Conservation (phyloP, 202 grass and related monocot genomes). For the Carex arenaria region DNA sequence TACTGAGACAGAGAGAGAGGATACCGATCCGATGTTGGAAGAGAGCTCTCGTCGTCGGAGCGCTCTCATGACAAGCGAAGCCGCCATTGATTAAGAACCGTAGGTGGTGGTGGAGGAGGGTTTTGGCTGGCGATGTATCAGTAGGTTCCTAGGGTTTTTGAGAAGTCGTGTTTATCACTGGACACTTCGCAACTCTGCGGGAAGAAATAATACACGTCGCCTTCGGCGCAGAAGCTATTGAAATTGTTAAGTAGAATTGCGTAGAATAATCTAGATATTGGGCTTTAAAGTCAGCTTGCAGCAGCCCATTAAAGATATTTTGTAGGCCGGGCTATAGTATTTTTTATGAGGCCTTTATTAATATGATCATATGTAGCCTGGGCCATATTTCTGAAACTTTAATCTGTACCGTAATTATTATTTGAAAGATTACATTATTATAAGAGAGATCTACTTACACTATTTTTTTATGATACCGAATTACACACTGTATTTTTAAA, state of each 20-base stretch:
- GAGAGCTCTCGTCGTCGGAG: slow-evolving; percentile 44
- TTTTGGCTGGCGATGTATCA: slow-evolving; percentile 10
- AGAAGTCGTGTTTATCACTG: not conserved
- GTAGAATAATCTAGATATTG: slow-evolving; percentile 17
- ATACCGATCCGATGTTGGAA: slow-evolving; percentile 43
- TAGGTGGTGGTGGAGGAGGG: not conserved
- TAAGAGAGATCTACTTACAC: too few species aligned
- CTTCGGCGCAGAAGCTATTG: not conserved
- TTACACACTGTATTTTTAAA: too few species aligned
- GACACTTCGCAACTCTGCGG: not conserved
- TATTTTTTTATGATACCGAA: too few species aligned
- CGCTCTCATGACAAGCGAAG: slow-evolving; percentile 48
- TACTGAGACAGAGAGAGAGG: not conserved
- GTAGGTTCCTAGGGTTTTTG: slow-evolving; percentile 28
- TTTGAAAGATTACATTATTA: not conserved
- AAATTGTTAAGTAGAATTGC: not conserved
- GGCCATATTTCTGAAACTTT: not conserved
- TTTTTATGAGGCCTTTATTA: not conserved
- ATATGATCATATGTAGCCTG: not conserved
- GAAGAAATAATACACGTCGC: not conserved
- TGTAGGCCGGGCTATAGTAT: not conserved
- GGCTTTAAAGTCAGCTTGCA: not conserved
- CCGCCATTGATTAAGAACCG: slow-evolving; percentile 30
- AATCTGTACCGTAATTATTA: not conserved
- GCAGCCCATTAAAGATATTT: not conserved